These are phyloP conservation scores for Podaxis sp. DNA, from an alignment of 768 basidiomycete genomes.

Conservation along the genomic window DNA sequence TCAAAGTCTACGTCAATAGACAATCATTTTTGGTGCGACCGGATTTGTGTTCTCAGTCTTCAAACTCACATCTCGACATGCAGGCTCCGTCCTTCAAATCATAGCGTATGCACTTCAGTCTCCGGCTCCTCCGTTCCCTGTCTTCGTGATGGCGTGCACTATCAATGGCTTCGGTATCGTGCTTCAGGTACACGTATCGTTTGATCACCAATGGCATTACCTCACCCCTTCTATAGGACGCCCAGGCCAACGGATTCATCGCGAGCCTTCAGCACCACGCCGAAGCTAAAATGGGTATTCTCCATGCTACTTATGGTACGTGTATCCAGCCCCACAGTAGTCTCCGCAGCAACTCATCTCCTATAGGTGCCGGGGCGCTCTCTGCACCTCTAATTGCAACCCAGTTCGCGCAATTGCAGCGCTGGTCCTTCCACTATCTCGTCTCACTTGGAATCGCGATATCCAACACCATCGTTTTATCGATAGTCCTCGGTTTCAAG, in stretches of 20 bases:
- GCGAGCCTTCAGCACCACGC: slow-evolving; percentile 56
- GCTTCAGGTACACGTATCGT: slow-evolving; percentile 37
- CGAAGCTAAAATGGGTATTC: slow-evolving; percentile 65
- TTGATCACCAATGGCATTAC: neutral
- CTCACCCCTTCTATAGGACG: slow-evolving; percentile 43
- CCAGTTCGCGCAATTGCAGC: slow-evolving; percentile 64
- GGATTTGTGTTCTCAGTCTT: neutral
- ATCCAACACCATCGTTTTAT: slow-evolving; percentile 51
- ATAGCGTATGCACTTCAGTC: slow-evolving; percentile 54
- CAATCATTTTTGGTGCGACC: slow-evolving; percentile 15
- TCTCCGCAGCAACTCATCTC: neutral
- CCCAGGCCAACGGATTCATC: slow-evolving; percentile 72
- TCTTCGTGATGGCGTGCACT: slow-evolving; percentile 49
- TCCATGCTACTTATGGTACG: slow-evolving; percentile 65
- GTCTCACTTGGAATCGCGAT: slow-evolving; percentile 67
- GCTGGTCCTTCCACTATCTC: slow-evolving; percentile 82
- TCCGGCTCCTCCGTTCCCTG: slow-evolving; percentile 63
- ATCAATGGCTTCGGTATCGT: slow-evolving; percentile 45
- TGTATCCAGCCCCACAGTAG: neutral
- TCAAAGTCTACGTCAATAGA: neutral
- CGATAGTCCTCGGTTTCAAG: slow-evolving; percentile 64
- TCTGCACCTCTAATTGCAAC: slow-evolving; percentile 76
- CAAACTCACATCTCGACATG: neutral
- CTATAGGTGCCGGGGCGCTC: slow-evolving; percentile 62
- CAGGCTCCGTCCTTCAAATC: slow-evolving; percentile 53